A percentile compares a stretch with the other conserved stretches of the same genome.
Conservation (phyloP, 495 filamentous ascomycete genomes). For the Xylaria cubensis region DNA sequence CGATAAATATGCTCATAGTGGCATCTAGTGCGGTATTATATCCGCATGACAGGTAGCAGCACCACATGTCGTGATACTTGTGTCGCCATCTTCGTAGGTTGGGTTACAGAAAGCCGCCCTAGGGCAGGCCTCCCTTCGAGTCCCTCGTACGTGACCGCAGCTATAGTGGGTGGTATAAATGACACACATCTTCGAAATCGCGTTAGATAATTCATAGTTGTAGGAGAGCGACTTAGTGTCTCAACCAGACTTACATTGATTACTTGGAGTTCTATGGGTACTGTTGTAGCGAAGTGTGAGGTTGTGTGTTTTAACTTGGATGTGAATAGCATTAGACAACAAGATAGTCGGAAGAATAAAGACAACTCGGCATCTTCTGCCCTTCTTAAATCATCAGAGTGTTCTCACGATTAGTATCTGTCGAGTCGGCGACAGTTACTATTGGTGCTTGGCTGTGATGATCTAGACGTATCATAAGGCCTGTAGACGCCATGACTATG, state of each 20-base stretch:
- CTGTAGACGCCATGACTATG: conserved; percentile 1
- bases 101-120: conserved; percentile 17
- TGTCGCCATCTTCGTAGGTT: conserved; percentile 13
- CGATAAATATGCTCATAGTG: neutral
- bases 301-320: neutral
- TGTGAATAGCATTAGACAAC: neutral
- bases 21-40: neutral
- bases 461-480: neutral
- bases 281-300: neutral
- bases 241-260: neutral
- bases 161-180: conserved; percentile 16
- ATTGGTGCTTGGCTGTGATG: conserved; percentile 5
- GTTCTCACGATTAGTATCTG: neutral
- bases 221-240: neutral
- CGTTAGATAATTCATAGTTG: neutral
- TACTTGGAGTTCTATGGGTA: neutral
- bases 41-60: neutral
- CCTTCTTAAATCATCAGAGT: neutral
- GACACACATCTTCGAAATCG: conserved; percentile 1
- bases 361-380: neutral
- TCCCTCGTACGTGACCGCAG: conserved; percentile 11
- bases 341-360: neutral
- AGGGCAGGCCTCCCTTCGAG: conserved; percentile 8
- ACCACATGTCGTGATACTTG: conserved; percentile 10
- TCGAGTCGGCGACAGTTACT: neutral